phyloP scores from a whole-genome alignment of 768 basidiomycete genomes.

The Daedaleopsis sinensis region DNA sequence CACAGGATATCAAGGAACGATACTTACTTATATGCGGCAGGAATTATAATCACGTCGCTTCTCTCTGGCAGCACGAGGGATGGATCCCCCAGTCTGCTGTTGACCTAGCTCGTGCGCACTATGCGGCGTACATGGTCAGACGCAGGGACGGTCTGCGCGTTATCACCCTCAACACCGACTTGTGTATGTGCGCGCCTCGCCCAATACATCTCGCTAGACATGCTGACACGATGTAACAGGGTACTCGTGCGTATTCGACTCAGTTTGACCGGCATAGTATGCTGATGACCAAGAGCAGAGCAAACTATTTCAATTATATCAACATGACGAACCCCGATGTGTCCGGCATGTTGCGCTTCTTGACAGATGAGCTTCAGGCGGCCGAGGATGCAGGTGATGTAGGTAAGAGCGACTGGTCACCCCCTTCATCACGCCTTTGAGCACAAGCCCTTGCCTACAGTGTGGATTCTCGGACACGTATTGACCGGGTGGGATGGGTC shows the following conservation, averaged over 20 bases:
- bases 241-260: conserved; percentile 27
- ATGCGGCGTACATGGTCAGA: conserved; percentile 72
- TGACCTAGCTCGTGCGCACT: conserved; percentile 63
- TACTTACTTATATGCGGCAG: conserved; percentile 33
- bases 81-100: conserved; percentile 68
- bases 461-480: conserved; percentile 60
- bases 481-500: conserved; percentile 71
- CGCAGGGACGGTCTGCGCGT: conserved; percentile 67
- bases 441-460: conserved; percentile 32
- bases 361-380: conserved; percentile 77
- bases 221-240: background rate
- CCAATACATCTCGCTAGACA: background rate
- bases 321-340: conserved; percentile 69
- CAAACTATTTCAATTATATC: conserved; percentile 79
- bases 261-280: conserved; percentile 18
- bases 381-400: conserved; percentile 78
- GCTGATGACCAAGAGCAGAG: conserved; percentile 34
- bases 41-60: conserved; percentile 78
- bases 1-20: too few species aligned
- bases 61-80: conserved; percentile 68
- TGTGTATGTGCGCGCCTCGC: conserved; percentile 53
- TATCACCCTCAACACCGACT: conserved; percentile 76
- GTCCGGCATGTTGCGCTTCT: conserved; percentile 76
- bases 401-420: conserved; percentile 39
- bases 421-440: background rate